A percentile compares a stretch with the other conserved stretches of the same genome.
phyloP scores from a whole-genome alignment of 495 filamentous ascomycete species.

The Aspergillus indologenus region DNA sequence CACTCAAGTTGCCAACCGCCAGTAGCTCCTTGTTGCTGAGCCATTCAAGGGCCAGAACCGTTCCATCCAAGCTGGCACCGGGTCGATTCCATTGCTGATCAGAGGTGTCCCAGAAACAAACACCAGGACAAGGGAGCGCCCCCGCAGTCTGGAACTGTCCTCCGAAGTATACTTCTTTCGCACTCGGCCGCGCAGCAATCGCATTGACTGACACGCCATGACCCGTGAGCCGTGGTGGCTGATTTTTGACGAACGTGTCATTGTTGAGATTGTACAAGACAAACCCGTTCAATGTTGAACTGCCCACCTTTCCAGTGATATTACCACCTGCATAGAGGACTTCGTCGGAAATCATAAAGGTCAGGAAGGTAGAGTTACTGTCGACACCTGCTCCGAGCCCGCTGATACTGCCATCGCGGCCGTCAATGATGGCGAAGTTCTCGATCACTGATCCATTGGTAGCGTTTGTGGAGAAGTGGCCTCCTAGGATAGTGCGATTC shows the following conservation, averaged over 20 bases:
- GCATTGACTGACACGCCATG: slow-evolving; percentile 68
- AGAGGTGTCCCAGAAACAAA: slow-evolving; percentile 73
- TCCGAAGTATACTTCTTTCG: slow-evolving; percentile 76
- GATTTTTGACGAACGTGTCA: slow-evolving; percentile 54
- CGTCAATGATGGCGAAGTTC: slow-evolving; percentile 75
- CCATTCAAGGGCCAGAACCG: slow-evolving; percentile 72
- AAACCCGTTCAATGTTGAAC: slow-evolving; percentile 66
- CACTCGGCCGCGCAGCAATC: slow-evolving; percentile 63
- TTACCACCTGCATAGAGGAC: slow-evolving; percentile 79
- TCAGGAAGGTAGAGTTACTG: slow-evolving; percentile 68
- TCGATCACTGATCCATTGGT: slow-evolving; percentile 67
- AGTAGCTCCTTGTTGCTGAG: slow-evolving; percentile 63
- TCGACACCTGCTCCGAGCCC: slow-evolving; percentile 68
- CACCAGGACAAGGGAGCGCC: slow-evolving; percentile 71
- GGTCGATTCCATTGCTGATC: slow-evolving; percentile 74
- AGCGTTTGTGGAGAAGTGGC: slow-evolving; percentile 73
- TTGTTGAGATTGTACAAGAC: slow-evolving; percentile 71
- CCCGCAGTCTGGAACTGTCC: slow-evolving; percentile 80
- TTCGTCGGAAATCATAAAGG: slow-evolving; percentile 64
- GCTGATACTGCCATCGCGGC: slow-evolving; percentile 58
- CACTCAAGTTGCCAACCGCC: slow-evolving; percentile 69
- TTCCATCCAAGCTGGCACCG: slow-evolving; percentile 65
- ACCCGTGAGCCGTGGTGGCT: slow-evolving; percentile 70
- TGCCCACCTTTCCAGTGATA: slow-evolving; percentile 65
- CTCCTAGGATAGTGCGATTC: slow-evolving; percentile 85